These are phyloP conservation scores for Bipolaris bicolor DNA, from an alignment of 2,329 filamentous ascomycete genomes.

Conservation along the genomic window DNA sequence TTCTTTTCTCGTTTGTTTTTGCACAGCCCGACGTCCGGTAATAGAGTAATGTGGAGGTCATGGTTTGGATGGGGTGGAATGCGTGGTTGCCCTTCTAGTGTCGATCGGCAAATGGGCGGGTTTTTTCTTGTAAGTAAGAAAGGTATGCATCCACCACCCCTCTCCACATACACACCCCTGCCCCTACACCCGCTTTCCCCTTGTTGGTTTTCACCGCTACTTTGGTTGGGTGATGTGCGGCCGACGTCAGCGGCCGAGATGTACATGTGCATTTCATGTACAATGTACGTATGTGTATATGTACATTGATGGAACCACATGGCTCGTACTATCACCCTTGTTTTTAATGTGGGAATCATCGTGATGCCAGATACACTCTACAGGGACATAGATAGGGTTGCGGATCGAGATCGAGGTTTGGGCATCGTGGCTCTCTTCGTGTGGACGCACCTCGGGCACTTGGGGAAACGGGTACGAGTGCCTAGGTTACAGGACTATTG, in stretches of 20 bases:
- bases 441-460: not conserved
- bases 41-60: no score
- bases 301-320: not conserved
- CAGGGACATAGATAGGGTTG: not conserved
- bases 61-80: no score
- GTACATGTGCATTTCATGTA: not conserved
- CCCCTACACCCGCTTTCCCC: not conserved
- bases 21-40: no score
- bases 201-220: slow-evolving; percentile 27
- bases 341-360: not conserved
- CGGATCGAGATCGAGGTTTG: not conserved
- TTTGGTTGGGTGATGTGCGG: slow-evolving; percentile 12
- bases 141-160: no score
- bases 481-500: not conserved
- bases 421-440: not conserved
- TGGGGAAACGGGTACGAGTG: not conserved
- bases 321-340: no score
- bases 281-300: not conserved
- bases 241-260: slow-evolving; percentile 4
- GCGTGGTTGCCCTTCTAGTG: no score
- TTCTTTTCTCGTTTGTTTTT: no score
- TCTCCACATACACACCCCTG: no score
- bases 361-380: not conserved
- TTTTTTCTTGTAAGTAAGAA: no score
- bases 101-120: no score